Percentiles rank a stretch among this genome's conserved stretches.
Evolutionary conservation across 345 rosid genomes (phyloP).

Genomic region (Pistacia integerrima): DNA sequence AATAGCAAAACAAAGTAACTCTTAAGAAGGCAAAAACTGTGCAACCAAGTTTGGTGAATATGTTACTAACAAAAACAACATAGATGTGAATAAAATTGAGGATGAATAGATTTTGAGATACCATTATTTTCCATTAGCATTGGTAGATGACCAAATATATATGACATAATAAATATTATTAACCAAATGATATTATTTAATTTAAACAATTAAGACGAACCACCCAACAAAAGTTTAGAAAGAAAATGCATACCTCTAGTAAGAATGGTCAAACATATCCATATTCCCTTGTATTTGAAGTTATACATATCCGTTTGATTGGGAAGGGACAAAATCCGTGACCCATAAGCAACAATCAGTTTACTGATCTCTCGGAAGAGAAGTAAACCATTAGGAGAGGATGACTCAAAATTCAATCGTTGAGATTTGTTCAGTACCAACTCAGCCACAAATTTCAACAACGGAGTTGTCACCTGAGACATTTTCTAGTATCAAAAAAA

Average conservation of each 20-base stretch:
- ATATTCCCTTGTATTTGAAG: slow-evolving; percentile 45
- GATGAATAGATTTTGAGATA: not conserved
- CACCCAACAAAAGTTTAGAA: not conserved
- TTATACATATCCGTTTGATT: slow-evolving; percentile 36
- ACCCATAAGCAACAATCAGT: slow-evolving; percentile 42
- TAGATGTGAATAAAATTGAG: not conserved
- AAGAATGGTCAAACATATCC: slow-evolving; percentile 43
- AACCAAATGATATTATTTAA: not conserved
- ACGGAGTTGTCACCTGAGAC: slow-evolving; percentile 36
- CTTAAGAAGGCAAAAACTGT: too few relatives aligned
- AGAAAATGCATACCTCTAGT: slow-evolving; percentile 33
- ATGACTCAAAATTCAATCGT: slow-evolving; percentile 38
- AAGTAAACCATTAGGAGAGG: slow-evolving; percentile 46
- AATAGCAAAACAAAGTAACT: too few relatives aligned
- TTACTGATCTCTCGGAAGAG: slow-evolving; percentile 46
- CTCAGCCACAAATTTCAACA: slow-evolving; percentile 42
- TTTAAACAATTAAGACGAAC: not conserved
- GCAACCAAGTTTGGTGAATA: too few relatives aligned
- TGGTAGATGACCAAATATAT: not conserved
- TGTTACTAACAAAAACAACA: too few relatives aligned
- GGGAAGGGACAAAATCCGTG: slow-evolving; percentile 41
- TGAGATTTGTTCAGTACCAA: slow-evolving; percentile 43
- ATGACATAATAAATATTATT: not conserved
- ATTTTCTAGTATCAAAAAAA: not conserved
- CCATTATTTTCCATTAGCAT: not conserved